Base-by-base conservation (phyloP, 495 filamentous ascomycete species). In the Aspergillus cristatus region DNA sequence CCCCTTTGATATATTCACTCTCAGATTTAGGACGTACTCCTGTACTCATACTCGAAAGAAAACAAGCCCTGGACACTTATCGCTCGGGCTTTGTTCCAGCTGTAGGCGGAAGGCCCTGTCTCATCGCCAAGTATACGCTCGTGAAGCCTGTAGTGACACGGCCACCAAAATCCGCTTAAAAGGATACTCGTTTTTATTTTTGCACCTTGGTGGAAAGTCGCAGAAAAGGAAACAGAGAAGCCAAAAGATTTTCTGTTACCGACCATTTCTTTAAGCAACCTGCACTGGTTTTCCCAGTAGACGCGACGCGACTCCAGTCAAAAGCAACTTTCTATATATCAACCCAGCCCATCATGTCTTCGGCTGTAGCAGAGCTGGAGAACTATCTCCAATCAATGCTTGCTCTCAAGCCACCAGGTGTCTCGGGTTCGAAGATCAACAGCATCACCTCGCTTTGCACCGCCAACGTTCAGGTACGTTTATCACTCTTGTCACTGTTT, bases 331-430 rank as follows among this genome's bases (percentile, higher is more conserved):
- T 35, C 30, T 35, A 34, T 31, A 24, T 32, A 40, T 25, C 38
- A 26, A 43, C 32, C 22, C 31, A n/a, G 28, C 7, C 40, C 42
- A 43, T 38, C 68, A 88, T 89, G 82, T 79, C 82, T 40, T 78
- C 84, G 41, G 81, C 75, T 54, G 80, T 95, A 81, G 80, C 79
- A 68, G 90, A 97, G 55, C 68, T 98, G 68, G 91, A 94, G 64
- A 75, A 74, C 41, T 79, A 79, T 65, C 75, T 98, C 54, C 86
- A 93, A 65, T 87, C 82, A 42, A 87, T 98, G 86, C 81, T 86
- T 51, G 68, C 71, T 37, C 70, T 95, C 52, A 97, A 94, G 62
- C 78, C 93, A 13, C 93, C 93, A 18, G 91, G 91, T 48, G 87
- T 96, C 38, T 90, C 88, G 16, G 87, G 86, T 39, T 81, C 84